Evolutionary conservation across 1,284 basidiomycete species (phyloP), one percentile per base, ranked within the genome.

Genomic region (Papiliotrema nemorosa): DNA sequence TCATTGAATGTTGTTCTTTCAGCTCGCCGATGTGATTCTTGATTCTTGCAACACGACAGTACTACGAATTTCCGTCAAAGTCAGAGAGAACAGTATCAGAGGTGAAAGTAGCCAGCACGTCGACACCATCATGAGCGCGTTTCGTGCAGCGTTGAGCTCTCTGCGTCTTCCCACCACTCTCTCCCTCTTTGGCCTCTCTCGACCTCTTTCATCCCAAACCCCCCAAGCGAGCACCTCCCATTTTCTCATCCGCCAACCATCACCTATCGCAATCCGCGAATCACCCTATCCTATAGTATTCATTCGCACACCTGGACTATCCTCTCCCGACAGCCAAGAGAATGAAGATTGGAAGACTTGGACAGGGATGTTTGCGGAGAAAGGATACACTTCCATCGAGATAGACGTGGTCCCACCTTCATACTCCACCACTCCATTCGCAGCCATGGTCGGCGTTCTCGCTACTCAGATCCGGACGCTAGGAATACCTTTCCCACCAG

Each of bases 321-420:
- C 41, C 0, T 39, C 26, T 3, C 49, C 29, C 9, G 35, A 49
- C 20, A 24, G 38, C 34, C 47, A 52, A 18, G 45, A 41, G 3
- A 38, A 41, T 18, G 44, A 49, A 34, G 48, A 43, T 24, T 75
- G 66, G 63, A 37, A 48, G 14, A 52, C 61, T 3, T 74, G 72
- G 73, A 76, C 79, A 0, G 75, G 77, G 10, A 78, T 80, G 75
- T 78, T 84, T 42, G 72, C 81, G 14, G 76, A 81, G 59, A 77
- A 79, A 45, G 83, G 84, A 1, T 84, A 82, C 64, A 84, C 80
- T 0, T 81, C 80, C 46, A 64, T 84, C 34, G 79, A 84, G 58
- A 77, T 78, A 7, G 79, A 83, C 57, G 70, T 85, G 16, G 18
- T 13, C 5, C 44, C 31, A 26, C 33, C 31, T 5, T 41, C 52